Base-by-base conservation (phyloP, 805 yeast species). In the Candida corydali region DNA sequence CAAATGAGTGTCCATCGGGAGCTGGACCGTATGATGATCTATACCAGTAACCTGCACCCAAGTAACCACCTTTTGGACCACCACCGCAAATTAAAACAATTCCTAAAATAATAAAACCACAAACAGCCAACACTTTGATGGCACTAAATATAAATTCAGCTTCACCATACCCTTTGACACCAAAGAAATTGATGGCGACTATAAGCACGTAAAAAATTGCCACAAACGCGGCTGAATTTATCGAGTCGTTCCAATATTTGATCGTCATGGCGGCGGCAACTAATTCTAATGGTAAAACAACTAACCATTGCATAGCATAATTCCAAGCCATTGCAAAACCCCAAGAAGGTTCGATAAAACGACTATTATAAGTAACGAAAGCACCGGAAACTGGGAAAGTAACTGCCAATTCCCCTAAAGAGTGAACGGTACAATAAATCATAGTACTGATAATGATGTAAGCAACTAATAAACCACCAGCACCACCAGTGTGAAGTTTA, bases 381-480 rank as follows among this genome's bases (percentile, higher is more conserved):
- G 83, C 80, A 57, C 85, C 85, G 6, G 82, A 69, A 15, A 78
- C 70, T 11, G 85, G 85, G 55, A 73, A 76, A 3, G 78, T 66
- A 29, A 78, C 75, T 23, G 81, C 77, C 41, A 79, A 44, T 49
- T 79, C 85, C 43, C 81, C 80, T 18, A 78, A 55, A 73, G 42
- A 75, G 30, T 49, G 51, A 40, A 78, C 78, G 50, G 80, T 75
- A 52, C 71, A 61, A 55, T 69, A 78, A 39, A 80, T 72, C 74
- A 81, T 69, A 14, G 73, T 51, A 48, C 84, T 83, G 33, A 76
- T 67, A 32, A 78, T 57, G 16, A 57, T 46, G 65, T 79, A 80
- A 34, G 78, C 81, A 39, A 80, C 75, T 34, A 80, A 51, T 45
- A 66, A 36, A 83, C 81, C 69, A 47, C 80, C 84, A 11, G 91